A percentile compares a stretch with the other conserved stretches of the same genome.
Evolutionary conservation across 306 rosid species (phyloP).

Genomic region (Senna siamea): DNA sequence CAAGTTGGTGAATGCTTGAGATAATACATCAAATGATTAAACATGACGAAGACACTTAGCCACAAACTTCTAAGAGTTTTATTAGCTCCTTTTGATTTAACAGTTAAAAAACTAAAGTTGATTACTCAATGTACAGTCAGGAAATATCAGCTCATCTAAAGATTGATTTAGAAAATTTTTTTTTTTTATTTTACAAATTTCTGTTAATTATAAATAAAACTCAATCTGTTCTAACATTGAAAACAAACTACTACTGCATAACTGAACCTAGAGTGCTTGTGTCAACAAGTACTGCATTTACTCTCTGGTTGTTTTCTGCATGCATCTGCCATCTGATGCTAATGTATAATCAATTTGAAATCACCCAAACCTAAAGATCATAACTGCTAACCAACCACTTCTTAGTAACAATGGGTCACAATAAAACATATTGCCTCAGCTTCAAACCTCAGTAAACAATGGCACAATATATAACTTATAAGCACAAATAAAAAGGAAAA

Average conservation of each 20-base stretch:
- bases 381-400: not conserved
- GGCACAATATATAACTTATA: conserved; percentile 1
- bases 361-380: conserved; percentile 23
- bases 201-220: not conserved
- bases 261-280: not conserved
- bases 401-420: not conserved
- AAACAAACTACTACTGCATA: not conserved
- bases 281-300: not conserved
- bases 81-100: not conserved
- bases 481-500: conserved; percentile 5
- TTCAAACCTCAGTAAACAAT: conserved; percentile 9
- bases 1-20: not conserved
- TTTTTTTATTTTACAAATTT: not conserved
- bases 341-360: not conserved
- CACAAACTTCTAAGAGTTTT: not conserved
- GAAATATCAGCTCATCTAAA: not conserved
- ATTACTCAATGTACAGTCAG: not conserved
- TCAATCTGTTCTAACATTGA: not conserved
- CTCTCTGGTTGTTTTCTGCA: conserved; percentile 10
- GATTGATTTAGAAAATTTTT: not conserved
- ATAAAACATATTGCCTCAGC: not conserved
- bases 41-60: not conserved
- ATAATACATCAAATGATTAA: not conserved
- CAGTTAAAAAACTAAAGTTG: not conserved
- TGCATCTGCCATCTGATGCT: conserved; percentile 2